Evolutionary conservation across 2,329 filamentous ascomycete genomes (phyloP).

Genomic region (Aspergillus pseudoglaucus): DNA sequence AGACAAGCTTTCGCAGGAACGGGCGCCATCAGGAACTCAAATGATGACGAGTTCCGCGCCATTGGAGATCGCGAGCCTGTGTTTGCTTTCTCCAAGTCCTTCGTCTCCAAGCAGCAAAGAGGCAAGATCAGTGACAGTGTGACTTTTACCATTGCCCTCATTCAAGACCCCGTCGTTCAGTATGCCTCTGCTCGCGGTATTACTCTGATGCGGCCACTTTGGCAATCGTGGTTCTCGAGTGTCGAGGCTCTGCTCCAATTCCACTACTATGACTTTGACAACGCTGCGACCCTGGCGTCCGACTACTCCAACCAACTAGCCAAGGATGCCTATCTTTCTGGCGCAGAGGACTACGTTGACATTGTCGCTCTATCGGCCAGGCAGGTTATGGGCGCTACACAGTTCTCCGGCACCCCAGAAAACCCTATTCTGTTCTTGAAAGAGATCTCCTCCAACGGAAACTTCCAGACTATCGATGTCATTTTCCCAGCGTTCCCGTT

Average conservation of each 20-base stretch:
- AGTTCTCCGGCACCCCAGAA: slow-evolving; percentile 65
- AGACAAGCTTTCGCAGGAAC: slow-evolving; percentile 64
- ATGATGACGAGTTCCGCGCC: slow-evolving; percentile 60
- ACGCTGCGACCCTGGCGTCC: slow-evolving; percentile 57
- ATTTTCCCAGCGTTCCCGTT: slow-evolving; percentile 83
- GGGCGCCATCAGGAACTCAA: slow-evolving; percentile 58
- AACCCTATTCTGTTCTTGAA: slow-evolving; percentile 72
- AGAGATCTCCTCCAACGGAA: slow-evolving; percentile 79
- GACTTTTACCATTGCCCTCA: slow-evolving; percentile 68
- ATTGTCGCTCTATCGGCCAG: slow-evolving; percentile 72
- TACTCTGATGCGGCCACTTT: slow-evolving; percentile 71
- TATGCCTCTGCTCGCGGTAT: slow-evolving; percentile 70
- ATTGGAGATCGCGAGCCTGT: slow-evolving; percentile 75
- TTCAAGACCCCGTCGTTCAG: slow-evolving; percentile 73
- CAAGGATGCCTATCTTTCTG: slow-evolving; percentile 65
- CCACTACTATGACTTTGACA: slow-evolving; percentile 68
- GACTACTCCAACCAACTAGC: slow-evolving; percentile 68
- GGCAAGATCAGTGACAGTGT: slow-evolving; percentile 47
- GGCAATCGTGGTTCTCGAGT: slow-evolving; percentile 66
- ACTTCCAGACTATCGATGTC: slow-evolving; percentile 79
- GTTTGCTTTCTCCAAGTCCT: slow-evolving; percentile 68
- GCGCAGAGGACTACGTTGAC: slow-evolving; percentile 67
- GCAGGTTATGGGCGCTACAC: slow-evolving; percentile 72
- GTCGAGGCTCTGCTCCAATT: slow-evolving; percentile 61
- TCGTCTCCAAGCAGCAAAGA: slow-evolving; percentile 33